A percentile compares a stretch with the other conserved stretches of the same genome.
Evolutionary conservation across 2,329 filamentous ascomycete species (phyloP).

Genomic region (Cladophialophora chaetospira): DNA sequence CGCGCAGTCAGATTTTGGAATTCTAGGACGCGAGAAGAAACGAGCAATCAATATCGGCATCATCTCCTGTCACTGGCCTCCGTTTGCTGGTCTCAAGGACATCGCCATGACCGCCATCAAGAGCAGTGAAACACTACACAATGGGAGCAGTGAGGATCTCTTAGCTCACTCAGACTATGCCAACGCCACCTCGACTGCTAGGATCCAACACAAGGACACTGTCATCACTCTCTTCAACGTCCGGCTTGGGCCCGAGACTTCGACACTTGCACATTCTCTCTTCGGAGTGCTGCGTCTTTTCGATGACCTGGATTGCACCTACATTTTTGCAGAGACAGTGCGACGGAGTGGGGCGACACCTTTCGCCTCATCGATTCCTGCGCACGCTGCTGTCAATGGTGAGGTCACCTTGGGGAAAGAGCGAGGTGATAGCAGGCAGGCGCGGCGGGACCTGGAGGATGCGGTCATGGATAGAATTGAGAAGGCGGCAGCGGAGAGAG

Average conservation of each 20-base stretch:
- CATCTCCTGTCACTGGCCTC: constrained; percentile 35
- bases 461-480: constrained; percentile 83
- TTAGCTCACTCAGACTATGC: constrained; percentile 2
- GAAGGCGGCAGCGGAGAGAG: constrained; percentile 62
- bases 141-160: background rate
- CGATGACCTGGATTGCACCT: constrained; percentile 74
- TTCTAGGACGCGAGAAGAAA: too few relatives aligned
- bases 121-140: too few relatives aligned
- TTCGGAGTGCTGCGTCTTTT: constrained; percentile 86
- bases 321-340: constrained; percentile 90
- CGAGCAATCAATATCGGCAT: constrained; percentile 38
- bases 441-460: constrained; percentile 60
- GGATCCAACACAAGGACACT: background rate
- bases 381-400: background rate
- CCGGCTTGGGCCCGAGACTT: constrained; percentile 68
- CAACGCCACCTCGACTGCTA: constrained; percentile 7
- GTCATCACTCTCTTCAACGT: constrained; percentile 63
- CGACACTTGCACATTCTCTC: constrained; percentile 78
- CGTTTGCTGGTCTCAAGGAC: constrained; percentile 28
- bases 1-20: too few relatives aligned
- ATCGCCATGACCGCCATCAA: background rate
- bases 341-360: background rate
- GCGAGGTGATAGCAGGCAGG: background rate
- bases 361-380: constrained; percentile 28
- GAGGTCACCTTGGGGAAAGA: constrained; percentile 36